Percentiles rank a stretch among this genome's conserved stretches.
phyloP scores from a whole-genome alignment of 768 basidiomycete species.

The Tulasnella sp. region DNA sequence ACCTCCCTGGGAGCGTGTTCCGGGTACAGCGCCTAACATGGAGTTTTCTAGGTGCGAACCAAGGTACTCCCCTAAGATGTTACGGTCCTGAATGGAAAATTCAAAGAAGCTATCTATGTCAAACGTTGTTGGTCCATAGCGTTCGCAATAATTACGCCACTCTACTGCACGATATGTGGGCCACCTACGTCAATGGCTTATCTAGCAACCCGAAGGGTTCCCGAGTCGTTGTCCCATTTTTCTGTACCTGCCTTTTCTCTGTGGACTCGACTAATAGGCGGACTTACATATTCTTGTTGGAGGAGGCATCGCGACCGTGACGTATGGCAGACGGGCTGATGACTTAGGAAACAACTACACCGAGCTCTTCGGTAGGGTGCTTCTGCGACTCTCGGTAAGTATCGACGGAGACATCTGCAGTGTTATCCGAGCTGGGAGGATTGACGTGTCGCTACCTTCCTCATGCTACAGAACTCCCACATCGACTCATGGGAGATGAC shows the following conservation, averaged over 20 bases:
- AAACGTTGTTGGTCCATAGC: not conserved
- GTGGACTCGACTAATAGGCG: no score
- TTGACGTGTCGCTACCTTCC: not conserved
- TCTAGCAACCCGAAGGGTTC: not conserved
- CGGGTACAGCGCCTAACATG: not conserved
- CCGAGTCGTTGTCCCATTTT: not conserved
- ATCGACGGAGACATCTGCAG: no score
- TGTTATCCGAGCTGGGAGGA: not conserved
- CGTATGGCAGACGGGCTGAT: not conserved
- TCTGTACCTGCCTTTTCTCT: not conserved
- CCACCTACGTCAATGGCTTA: not conserved
- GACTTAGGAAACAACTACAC: not conserved
- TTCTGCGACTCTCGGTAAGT: slow-evolving; percentile 7
- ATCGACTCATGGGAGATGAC: slow-evolving; percentile 28
- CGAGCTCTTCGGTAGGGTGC: slow-evolving; percentile 35
- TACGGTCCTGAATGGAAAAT: not conserved
- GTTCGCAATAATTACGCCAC: not conserved
- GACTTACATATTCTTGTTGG: not conserved
- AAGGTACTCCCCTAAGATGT: not conserved
- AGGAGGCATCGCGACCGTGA: not conserved
- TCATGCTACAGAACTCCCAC: not conserved
- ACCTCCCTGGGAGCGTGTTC: no score
- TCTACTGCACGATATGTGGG: not conserved
- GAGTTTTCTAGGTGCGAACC: not conserved
- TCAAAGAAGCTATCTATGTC: not conserved